Evolutionary conservation across 768 basidiomycete species (phyloP), one percentile per base, ranked within the genome.

Genomic region (Rhodosporidiobolus sp.): DNA sequence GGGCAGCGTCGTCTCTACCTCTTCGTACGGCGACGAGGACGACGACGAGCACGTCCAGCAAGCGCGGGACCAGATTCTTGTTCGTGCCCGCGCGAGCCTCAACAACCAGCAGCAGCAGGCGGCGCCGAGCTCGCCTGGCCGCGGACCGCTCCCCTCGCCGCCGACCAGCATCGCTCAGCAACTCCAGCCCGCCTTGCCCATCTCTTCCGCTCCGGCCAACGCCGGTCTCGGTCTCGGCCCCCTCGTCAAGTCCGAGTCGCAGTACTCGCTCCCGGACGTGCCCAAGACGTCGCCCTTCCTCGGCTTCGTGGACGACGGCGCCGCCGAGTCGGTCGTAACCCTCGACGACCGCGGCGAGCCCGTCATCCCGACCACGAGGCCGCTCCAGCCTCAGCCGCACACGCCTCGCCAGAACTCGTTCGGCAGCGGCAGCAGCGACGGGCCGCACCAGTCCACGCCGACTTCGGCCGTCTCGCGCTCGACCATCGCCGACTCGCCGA

Each of bases 201-300:
- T n/a, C 43, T 52, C 14, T 50, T 48, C 24, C 35, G 4, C 62
- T 7, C 35, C 62, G 2, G 49, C 24, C 46, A 24, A 28, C 24
- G 19, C 24, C 38, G 6, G 52, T 4, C 24, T 34, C 63, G 62
- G 63, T 10, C 67, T 69, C n/a, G n/a, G n/a, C n/a, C n/a, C n/a
- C n/a, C n/a, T n/a, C 52, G 48, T 19, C 10, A 61, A 67, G 43
- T 64, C 62, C 49, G 69, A 70, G 20, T 63, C 65, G 28, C 67
- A 69, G 55, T 76, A 67, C 62, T 69, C 74, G 11, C 65, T 76
- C 2, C 74, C 74, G 46, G 74, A 76, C 53, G 64, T 76, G 30
- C 64, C 64, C 5, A 67, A 66, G 45, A 70, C 58, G 24, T 72
- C 70, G 22, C 74, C 74, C 19, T 76, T 76, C 70, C 35, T 76